phyloP scores from a whole-genome alignment of 228 moss, liverwort and hornwort genomes.

The Sphagnum fallax region DNA sequence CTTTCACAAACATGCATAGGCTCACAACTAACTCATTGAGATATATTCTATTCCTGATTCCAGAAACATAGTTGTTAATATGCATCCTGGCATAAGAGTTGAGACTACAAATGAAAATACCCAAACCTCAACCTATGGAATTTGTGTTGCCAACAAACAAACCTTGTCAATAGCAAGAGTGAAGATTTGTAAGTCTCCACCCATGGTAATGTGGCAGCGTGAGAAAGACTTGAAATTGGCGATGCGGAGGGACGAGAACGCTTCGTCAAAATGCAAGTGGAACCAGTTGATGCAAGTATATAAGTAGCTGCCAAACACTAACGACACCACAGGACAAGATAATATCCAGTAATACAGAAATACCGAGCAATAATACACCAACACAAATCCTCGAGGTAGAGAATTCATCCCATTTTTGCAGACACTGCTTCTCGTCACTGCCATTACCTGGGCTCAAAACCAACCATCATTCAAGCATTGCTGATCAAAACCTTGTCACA shows the following conservation, averaged over 20 bases:
- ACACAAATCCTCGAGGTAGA: slow-evolving; percentile 52
- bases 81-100: too few relatives aligned
- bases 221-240: slow-evolving; percentile 91
- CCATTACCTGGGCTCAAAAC: slow-evolving; percentile 58
- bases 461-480: background rate
- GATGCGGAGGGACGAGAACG: slow-evolving; percentile 82
- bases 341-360: slow-evolving; percentile 94
- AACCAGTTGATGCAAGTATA: slow-evolving; percentile 90
- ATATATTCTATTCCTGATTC: too few relatives aligned
- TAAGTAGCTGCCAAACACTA: slow-evolving; percentile 83
- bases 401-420: slow-evolving; percentile 56
- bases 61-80: too few relatives aligned
- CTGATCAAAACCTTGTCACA: too few relatives aligned
- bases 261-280: slow-evolving; percentile 87
- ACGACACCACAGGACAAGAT: slow-evolving; percentile 81
- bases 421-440: slow-evolving; percentile 75
- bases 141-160: background rate
- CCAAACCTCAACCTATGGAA: too few relatives aligned
- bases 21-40: too few relatives aligned
- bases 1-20: too few relatives aligned
- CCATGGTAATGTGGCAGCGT: slow-evolving; percentile 62
- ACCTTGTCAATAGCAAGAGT: slow-evolving; percentile 94
- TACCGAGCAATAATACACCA: slow-evolving; percentile 67
- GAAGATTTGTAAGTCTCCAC: slow-evolving; percentile 62
- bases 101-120: background rate